A percentile compares a stretch with the other conserved stretches of the same genome.
phyloP scores from a whole-genome alignment of 306 rosid genomes.

The Glycine latifolia region DNA sequence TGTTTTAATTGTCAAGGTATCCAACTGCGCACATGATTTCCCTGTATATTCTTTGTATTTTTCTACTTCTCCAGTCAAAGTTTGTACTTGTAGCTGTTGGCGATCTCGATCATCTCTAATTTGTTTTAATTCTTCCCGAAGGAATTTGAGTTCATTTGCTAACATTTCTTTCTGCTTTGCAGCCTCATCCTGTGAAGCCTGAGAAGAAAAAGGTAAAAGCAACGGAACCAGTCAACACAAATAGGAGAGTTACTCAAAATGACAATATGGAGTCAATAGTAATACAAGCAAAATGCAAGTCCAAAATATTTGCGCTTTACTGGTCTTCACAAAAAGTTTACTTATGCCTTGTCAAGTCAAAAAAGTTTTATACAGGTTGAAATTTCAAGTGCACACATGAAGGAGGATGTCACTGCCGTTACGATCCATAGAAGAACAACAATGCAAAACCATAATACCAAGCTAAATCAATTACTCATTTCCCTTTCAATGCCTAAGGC shows the following conservation, averaged over 20 bases:
- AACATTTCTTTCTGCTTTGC: slow-evolving; percentile 65
- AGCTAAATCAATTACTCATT: neutral
- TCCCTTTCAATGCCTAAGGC: neutral
- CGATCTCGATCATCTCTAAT: slow-evolving; percentile 85
- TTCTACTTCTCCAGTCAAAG: slow-evolving; percentile 64
- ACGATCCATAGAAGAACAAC: neutral
- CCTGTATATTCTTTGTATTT: slow-evolving; percentile 60
- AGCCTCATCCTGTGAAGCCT: slow-evolving; percentile 84
- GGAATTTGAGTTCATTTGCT: slow-evolving; percentile 68
- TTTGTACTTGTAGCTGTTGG: slow-evolving; percentile 59
- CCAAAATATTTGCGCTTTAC: slow-evolving; percentile 24
- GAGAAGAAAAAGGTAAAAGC: slow-evolving; percentile 8
- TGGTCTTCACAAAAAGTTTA: neutral
- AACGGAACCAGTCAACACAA: slow-evolving; percentile 18
- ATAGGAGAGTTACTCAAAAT: neutral
- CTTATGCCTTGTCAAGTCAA: neutral
- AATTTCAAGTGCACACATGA: neutral
- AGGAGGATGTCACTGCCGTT: neutral
- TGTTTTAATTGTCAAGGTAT: slow-evolving; percentile 61
- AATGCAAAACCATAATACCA: neutral
- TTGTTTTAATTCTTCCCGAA: slow-evolving; percentile 79
- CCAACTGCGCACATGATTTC: slow-evolving; percentile 64
- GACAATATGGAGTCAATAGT: slow-evolving; percentile 1
- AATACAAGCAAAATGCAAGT: neutral
- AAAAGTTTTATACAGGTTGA: neutral